These are phyloP conservation scores for Pisolithus marmoratus DNA, from an alignment of 768 basidiomycete species.

Conservation along the genomic window DNA sequence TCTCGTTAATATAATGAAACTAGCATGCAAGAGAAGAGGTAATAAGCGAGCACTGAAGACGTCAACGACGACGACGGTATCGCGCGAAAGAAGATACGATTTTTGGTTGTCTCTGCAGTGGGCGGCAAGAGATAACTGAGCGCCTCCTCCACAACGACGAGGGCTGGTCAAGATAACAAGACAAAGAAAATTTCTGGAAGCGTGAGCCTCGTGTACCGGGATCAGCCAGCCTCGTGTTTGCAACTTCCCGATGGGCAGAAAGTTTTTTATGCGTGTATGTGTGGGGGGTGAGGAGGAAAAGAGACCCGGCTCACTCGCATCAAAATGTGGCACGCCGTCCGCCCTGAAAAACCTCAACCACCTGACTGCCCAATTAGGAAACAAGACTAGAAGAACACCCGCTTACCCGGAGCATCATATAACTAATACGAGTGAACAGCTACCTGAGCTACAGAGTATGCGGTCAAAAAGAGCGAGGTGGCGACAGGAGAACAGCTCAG, in stretches of 20 bases:
- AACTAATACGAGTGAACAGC: conserved; percentile 5
- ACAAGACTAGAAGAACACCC: conserved; percentile 9
- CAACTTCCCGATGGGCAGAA: conserved; percentile 33
- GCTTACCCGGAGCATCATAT: conserved; percentile 17
- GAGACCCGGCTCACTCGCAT: conserved; percentile 10
- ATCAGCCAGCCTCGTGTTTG: conserved; percentile 43
- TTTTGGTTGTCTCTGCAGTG: conserved; percentile 22
- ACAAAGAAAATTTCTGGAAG: conserved; percentile 13
- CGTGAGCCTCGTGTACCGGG: conserved; percentile 44
- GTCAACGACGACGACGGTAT: conserved; percentile 23
- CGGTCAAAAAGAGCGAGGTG: conserved; percentile 1
- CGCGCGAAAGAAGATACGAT: conserved; percentile 25
- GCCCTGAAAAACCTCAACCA: conserved; percentile 32
- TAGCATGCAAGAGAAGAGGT: conserved; percentile 25
- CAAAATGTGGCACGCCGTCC: conserved; percentile 22
- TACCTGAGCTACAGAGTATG: conserved; percentile 9
- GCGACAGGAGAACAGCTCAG: not conserved
- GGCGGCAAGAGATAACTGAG: not conserved
- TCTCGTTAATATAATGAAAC: conserved; percentile 28
- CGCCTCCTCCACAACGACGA: conserved; percentile 7
- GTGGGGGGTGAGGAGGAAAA: conserved; percentile 17
- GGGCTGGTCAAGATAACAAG: conserved; percentile 18
- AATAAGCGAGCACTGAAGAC: conserved; percentile 22
- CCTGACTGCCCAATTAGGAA: conserved; percentile 25
- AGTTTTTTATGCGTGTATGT: conserved; percentile 7